Base-by-base conservation (phyloP, 225 moss, liverwort and hornwort species). In the Thuidium tamariscinum region DNA sequence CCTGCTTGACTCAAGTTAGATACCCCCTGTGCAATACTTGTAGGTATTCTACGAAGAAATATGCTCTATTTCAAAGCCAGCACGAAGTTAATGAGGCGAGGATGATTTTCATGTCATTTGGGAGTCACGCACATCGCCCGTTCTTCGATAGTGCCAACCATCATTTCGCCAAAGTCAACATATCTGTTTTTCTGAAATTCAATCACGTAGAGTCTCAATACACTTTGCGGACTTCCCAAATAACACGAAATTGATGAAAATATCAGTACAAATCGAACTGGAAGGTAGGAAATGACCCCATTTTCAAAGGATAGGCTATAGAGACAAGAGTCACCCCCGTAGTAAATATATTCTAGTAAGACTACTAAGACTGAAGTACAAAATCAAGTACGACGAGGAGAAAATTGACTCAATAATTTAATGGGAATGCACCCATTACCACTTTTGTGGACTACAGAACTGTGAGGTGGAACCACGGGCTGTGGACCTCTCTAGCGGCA, bases 371-470 rank as follows among this genome's bases (percentile, higher is more conserved):
- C 51, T 76, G 21, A 37, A 87, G 66, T 25, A 66, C 74, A 81
- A 48, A 46, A 76, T 66, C 78, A 51, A 13, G 56, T 81, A 83
- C 54, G 56, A 91, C 56, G 81, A 84, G 77, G 74, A 82, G 89
- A 55, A 88, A 86, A 88, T 72, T 90, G 90, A 89, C 91, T 92
- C 87, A 88, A 87, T 89, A 92, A 89, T 89, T 89, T 67, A 67
- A 86, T 85, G 88, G 86, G 86, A 67, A 81, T 80, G 15, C 59
- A 89, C 81, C 90, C 91, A 86, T 66, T 84, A 68, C 92, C 92
- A 92, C 92, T 92, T 91, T 91, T 87, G 93, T 93, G 93, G 91
- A 83, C 82, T 89, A 89, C 88, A 90, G 91, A 91, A 89, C 90
- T 85, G 90, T 83, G 83, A 91, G 90, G 86, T 84, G 86, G 85